phyloP scores from a whole-genome alignment of 1,284 basidiomycete genomes.

The Cryptococcus sp. region DNA sequence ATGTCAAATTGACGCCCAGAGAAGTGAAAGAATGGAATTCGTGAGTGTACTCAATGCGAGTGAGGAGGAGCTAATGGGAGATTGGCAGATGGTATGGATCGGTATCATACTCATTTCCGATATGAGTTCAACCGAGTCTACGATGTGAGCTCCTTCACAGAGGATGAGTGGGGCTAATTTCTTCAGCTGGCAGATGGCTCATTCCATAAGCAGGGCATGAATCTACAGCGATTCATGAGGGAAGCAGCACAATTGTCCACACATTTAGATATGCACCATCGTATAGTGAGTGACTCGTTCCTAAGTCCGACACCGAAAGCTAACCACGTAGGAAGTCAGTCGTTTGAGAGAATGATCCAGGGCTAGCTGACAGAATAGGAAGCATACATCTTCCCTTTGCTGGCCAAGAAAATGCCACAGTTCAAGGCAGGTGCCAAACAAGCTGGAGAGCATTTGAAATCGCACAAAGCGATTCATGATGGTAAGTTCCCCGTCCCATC shows the following conservation, averaged over 20 bases:
- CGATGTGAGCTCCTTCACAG: constrained; percentile 19
- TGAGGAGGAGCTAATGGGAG: constrained; percentile 8
- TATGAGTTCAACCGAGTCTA: constrained; percentile 41
- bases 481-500: constrained; percentile 51
- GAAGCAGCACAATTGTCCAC: constrained; percentile 51
- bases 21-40: constrained; percentile 31
- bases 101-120: constrained; percentile 41
- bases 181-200: constrained; percentile 54
- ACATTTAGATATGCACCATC: constrained; percentile 63
- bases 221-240: constrained; percentile 52
- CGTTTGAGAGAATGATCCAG: background rate
- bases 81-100: constrained; percentile 41
- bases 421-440: constrained; percentile 51
- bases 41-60: constrained; percentile 6
- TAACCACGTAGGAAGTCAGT: constrained; percentile 8
- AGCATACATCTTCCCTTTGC: constrained; percentile 59
- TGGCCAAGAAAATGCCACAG: constrained; percentile 60
- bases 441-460: constrained; percentile 56
- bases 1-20: constrained; percentile 8
- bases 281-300: constrained; percentile 58
- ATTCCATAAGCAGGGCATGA: constrained; percentile 52
- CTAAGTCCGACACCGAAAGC: too few relatives aligned
- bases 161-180: background rate
- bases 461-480: constrained; percentile 63
- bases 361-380: constrained; percentile 15